Conservation (phyloP, 2,329 filamentous ascomycete genomes). For the Albophoma yamanashiensis region DNA sequence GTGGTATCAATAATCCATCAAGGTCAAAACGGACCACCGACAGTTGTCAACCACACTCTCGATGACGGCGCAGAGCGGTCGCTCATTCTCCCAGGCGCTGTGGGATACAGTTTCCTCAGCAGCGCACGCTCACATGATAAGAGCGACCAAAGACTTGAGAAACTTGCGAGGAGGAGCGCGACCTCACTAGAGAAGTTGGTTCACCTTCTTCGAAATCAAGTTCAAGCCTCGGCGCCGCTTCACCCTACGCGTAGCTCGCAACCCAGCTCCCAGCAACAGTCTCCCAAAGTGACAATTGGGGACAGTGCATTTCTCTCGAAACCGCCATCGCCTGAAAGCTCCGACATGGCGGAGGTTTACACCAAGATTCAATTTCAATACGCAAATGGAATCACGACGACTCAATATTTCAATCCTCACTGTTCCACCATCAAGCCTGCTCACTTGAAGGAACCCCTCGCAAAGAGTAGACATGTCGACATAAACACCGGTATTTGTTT, state of each 20-base stretch:
- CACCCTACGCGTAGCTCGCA: not conserved
- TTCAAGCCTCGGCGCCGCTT: not conserved
- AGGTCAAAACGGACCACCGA: constrained; percentile 13
- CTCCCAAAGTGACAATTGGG: not conserved
- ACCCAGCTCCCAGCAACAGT: not conserved
- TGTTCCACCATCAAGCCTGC: not conserved
- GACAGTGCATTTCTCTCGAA: not conserved
- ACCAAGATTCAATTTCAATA: not conserved
- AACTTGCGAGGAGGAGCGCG: not conserved
- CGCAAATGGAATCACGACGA: not conserved
- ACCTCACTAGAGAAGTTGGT: not conserved
- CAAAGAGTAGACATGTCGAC: not conserved
- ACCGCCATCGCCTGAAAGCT: not conserved
- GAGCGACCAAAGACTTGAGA: not conserved
- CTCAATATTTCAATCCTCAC: not conserved
- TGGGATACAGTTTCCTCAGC: not conserved
- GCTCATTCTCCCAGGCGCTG: not conserved
- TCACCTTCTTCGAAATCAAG: not conserved
- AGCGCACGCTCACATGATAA: not conserved
- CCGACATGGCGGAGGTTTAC: not conserved
- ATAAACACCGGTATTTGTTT: not conserved
- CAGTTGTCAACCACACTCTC: not conserved
- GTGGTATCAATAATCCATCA: not conserved
- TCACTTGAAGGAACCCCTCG: not conserved
- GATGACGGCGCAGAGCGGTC: not conserved